These are phyloP conservation scores for Saccharomycopsis sp. DNA, from an alignment of 805 yeast genomes.

Conservation along the genomic window DNA sequence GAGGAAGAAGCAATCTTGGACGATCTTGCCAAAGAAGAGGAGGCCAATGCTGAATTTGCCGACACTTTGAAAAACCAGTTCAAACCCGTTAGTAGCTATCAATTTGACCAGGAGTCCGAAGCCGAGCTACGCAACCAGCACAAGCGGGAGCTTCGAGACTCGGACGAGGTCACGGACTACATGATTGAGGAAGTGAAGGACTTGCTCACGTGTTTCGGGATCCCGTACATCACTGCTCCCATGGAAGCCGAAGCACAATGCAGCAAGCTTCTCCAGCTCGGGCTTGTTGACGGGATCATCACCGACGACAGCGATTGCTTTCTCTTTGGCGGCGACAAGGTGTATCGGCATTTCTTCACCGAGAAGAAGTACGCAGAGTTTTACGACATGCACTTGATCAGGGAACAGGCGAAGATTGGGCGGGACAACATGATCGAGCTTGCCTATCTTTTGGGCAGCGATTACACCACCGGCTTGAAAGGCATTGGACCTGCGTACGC, in stretches of 20 bases:
- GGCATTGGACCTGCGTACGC: conserved; percentile 94
- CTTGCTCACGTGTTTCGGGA: conserved; percentile 75
- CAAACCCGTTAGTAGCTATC: conserved; percentile 1
- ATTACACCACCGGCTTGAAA: conserved; percentile 85
- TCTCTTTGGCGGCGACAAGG: conserved; percentile 75
- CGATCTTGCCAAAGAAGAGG: conserved; percentile 60
- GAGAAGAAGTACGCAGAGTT: conserved; percentile 89
- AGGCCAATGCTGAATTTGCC: conserved; percentile 60
- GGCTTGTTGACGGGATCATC: conserved; percentile 85
- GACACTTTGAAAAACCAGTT: conserved; percentile 27
- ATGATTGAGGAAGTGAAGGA: conserved; percentile 93
- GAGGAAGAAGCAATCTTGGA: conserved; percentile 64
- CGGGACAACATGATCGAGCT: conserved; percentile 62
- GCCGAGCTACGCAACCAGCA: conserved; percentile 50
- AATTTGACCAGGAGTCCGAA: conserved; percentile 26
- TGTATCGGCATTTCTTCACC: conserved; percentile 89
- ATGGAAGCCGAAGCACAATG: conserved; percentile 99
- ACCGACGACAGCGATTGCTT: conserved; percentile 98
- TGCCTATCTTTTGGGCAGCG: conserved; percentile 85
- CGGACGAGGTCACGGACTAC: conserved; percentile 79
- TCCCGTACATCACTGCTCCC: conserved; percentile 92
- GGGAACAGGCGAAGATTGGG: conserved; percentile 52
- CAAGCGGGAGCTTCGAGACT: conserved; percentile 66
- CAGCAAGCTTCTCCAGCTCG: conserved; percentile 61
- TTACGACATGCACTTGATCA: conserved; percentile 54